These are phyloP conservation scores for Aspergillus cejpii DNA, from an alignment of 2,329 filamentous ascomycete genomes.

Conservation along the genomic window DNA sequence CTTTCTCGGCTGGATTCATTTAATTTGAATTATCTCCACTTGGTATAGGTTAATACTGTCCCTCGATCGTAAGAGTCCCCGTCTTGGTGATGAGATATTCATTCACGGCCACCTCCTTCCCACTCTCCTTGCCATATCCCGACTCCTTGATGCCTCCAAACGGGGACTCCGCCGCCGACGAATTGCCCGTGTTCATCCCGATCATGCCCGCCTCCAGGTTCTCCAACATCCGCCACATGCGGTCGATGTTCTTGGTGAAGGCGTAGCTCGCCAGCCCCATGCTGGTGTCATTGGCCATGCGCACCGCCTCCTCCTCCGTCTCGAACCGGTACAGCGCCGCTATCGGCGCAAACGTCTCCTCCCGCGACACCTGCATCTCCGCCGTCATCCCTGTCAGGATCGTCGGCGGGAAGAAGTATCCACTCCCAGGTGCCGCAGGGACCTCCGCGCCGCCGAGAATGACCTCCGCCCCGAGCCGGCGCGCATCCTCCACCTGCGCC, in stretches of 20 bases:
- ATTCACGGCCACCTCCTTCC: conserved; percentile 58
- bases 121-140: conserved; percentile 61
- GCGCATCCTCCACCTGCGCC: conserved; percentile 59
- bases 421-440: conserved; percentile 48
- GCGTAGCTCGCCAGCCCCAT: conserved; percentile 63
- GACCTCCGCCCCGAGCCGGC: conserved; percentile 56
- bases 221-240: conserved; percentile 59
- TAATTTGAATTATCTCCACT: too few relatives aligned
- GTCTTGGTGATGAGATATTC: conserved; percentile 61
- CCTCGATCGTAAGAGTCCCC: conserved; percentile 56
- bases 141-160: conserved; percentile 64
- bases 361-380: conserved; percentile 52
- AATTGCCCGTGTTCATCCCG: conserved; percentile 58
- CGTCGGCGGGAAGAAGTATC: conserved; percentile 65
- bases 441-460: conserved; percentile 51
- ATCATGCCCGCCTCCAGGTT: conserved; percentile 65
- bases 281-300: conserved; percentile 54
- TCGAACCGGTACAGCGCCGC: conserved; percentile 59
- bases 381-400: conserved; percentile 55
- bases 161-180: conserved; percentile 59
- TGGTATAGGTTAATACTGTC: conserved; percentile 50
- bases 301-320: conserved; percentile 58
- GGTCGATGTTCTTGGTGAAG: conserved; percentile 62
- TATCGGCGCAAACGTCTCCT: conserved; percentile 62
- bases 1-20: too few relatives aligned